Conservation (phyloP, 768 basidiomycete genomes). For the Boletellus sp. region DNA sequence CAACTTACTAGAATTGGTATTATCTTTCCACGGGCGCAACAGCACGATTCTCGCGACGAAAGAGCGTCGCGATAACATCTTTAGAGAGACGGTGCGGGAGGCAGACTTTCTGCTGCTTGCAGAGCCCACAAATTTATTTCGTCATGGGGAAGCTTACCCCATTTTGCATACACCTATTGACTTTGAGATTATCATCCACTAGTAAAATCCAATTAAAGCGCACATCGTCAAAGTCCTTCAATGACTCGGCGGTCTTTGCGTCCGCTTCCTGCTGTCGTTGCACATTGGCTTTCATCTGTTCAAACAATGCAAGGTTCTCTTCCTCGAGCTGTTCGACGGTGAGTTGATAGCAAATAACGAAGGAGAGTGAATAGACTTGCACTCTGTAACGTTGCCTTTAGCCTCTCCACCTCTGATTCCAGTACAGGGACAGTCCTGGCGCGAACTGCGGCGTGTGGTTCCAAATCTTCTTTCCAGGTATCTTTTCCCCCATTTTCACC, state of each 20-base stretch:
- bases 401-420: constrained; percentile 37
- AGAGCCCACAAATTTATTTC: constrained; percentile 53
- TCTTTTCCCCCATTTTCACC: constrained; percentile 45
- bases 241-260: constrained; percentile 40
- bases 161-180: constrained; percentile 45
- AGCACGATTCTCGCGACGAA: no score
- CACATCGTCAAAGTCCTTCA: constrained; percentile 56
- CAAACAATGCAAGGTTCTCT: constrained; percentile 48
- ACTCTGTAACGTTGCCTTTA: constrained; percentile 36
- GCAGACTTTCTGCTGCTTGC: constrained; percentile 35
- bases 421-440: constrained; percentile 64
- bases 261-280: constrained; percentile 45
- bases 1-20: no score
- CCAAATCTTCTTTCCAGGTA: constrained; percentile 61
- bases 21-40: no score
- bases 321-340: constrained; percentile 47
- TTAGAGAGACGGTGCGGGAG: constrained; percentile 23
- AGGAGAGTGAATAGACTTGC: constrained; percentile 22
- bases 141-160: constrained; percentile 57
- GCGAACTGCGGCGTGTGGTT: constrained; percentile 58
- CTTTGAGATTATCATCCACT: constrained; percentile 6
- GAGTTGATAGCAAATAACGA: background rate
- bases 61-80: no score
- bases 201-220: constrained; percentile 8
- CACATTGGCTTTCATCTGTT: constrained; percentile 48